A percentile compares a stretch with the other conserved stretches of the same genome.
Evolutionary conservation across 352 stramenopile genomes (phyloP).

Genomic region (Thalassiosira hispida): DNA sequence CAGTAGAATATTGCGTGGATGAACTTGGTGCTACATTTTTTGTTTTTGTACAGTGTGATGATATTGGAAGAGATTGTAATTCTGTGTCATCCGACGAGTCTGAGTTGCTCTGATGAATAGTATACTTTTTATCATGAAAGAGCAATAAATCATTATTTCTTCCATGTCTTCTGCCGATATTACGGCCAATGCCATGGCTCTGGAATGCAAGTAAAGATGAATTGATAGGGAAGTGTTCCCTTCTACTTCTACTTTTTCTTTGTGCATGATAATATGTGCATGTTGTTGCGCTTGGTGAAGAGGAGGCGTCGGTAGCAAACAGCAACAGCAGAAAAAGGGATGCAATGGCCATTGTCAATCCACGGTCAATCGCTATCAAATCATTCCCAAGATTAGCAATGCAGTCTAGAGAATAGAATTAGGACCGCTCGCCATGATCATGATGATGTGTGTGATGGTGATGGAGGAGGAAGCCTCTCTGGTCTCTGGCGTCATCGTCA

Average conservation of each 20-base stretch:
- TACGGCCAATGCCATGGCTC: slow-evolving; percentile 3
- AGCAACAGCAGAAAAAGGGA: slow-evolving; percentile 8
- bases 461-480: too few relatives aligned
- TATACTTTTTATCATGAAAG: slow-evolving; percentile 1
- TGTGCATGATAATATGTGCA: neutral
- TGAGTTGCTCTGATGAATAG: neutral
- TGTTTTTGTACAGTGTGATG: slow-evolving; percentile 3
- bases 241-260: slow-evolving; percentile 4
- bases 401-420: too few relatives aligned
- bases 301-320: neutral
- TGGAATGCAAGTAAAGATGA: slow-evolving; percentile 6
- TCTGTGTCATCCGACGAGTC: slow-evolving; percentile 3
- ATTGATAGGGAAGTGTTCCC: slow-evolving; percentile 1
- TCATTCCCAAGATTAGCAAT: too few relatives aligned
- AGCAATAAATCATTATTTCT: slow-evolving; percentile 10
- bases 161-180: neutral
- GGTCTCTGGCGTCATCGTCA: too few relatives aligned
- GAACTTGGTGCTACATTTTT: neutral
- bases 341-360: neutral
- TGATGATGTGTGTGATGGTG: too few relatives aligned
- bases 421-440: too few relatives aligned
- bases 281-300: neutral
- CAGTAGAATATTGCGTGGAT: neutral
- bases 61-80: neutral
- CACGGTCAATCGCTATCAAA: too few relatives aligned